Percentiles rank a stretch among this genome's conserved stretches.
phyloP scores from a whole-genome alignment of 2,329 filamentous ascomycete genomes.

The Leptographium wingfieldii region DNA sequence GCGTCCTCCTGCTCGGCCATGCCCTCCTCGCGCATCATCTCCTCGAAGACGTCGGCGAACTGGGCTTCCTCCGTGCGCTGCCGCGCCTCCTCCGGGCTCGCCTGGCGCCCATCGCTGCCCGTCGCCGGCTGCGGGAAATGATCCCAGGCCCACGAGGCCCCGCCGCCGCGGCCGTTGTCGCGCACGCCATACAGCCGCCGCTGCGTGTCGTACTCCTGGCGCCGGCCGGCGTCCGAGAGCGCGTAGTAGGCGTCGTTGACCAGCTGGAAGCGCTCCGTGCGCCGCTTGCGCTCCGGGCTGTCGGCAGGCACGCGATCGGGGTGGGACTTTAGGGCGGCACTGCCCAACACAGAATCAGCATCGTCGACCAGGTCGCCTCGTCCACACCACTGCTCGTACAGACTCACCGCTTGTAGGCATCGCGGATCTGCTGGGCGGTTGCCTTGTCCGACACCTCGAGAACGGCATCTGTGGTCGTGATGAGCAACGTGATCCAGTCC shows the following conservation, averaged over 20 bases:
- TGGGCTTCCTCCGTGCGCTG: conserved; percentile 59
- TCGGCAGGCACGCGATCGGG: conserved; percentile 78
- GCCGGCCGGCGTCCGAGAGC: conserved; percentile 66
- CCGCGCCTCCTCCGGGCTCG: conserved; percentile 22
- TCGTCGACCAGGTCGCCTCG: not conserved
- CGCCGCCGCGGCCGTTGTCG: conserved; percentile 16
- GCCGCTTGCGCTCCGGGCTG: conserved; percentile 67
- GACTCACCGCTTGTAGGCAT: conserved; percentile 78
- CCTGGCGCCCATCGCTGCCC: conserved; percentile 18
- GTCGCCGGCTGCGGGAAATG: conserved; percentile 31
- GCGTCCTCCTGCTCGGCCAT: conserved; percentile 52
- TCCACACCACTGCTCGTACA: not conserved
- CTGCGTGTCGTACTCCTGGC: conserved; percentile 74
- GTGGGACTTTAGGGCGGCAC: conserved; percentile 81
- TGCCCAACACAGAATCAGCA: conserved; percentile 20
- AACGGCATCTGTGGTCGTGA: conserved; percentile 45
- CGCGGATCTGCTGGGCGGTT: conserved; percentile 70
- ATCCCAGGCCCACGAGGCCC: conserved; percentile 60
- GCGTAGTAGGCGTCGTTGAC: conserved; percentile 32
- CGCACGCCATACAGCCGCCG: conserved; percentile 43
- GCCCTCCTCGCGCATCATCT: conserved; percentile 80
- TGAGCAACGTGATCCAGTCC: conserved; percentile 1
- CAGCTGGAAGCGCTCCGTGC: conserved; percentile 51
- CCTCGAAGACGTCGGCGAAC: conserved; percentile 78
- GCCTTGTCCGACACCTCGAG: conserved; percentile 64